phyloP scores from a whole-genome alignment of 1,139 yeast species.

The Diutina rugosa region DNA sequence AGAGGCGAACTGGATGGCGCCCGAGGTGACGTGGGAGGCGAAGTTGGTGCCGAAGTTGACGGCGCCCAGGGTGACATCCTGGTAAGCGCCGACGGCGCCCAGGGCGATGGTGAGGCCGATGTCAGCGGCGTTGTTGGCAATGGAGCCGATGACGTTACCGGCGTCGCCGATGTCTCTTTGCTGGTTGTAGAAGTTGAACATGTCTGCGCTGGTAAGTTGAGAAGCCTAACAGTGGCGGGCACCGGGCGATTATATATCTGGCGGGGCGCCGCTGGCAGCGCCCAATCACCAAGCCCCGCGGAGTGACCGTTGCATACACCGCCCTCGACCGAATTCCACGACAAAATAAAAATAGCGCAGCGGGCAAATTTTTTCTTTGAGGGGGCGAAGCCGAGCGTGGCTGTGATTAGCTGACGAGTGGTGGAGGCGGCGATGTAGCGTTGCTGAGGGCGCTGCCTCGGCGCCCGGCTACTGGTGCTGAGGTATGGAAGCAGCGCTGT shows the following conservation, averaged over 20 bases:
- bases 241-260: background rate
- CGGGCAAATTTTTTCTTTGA: background rate
- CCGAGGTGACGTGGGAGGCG: background rate
- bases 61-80: constrained; percentile 1
- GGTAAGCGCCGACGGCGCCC: constrained; percentile 1
- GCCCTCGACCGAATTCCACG: background rate
- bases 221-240: background rate
- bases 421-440: too few relatives aligned
- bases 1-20: background rate
- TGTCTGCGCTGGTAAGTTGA: background rate
- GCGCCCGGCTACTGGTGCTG: background rate
- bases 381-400: background rate
- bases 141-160: background rate
- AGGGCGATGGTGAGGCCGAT: background rate
- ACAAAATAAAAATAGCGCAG: background rate
- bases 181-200: constrained; percentile 1
- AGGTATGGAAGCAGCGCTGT: background rate
- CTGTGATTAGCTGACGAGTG: background rate
- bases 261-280: background rate
- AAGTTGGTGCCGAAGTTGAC: background rate
- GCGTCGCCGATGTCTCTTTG: background rate
- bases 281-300: background rate
- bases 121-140: background rate
- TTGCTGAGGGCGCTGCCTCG: too few relatives aligned
- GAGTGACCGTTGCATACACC: background rate